A percentile compares a stretch with the other conserved stretches of the same genome.
These are phyloP conservation scores for Beta macrorhiza DNA, from an alignment of 179 eudicot genomes.

Conservation along the genomic window DNA sequence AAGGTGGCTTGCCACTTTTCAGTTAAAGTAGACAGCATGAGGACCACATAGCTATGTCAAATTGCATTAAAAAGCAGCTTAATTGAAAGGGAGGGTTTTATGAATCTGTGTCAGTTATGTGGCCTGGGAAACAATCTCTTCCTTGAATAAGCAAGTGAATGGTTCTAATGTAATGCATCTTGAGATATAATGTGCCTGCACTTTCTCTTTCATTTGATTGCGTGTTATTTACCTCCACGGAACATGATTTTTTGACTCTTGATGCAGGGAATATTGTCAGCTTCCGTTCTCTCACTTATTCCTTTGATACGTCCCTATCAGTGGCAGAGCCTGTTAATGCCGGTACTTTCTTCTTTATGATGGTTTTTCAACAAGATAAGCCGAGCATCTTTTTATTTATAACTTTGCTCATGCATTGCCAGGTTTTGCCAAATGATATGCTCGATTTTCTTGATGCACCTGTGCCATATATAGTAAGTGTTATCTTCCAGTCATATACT, in stretches of 20 bases:
- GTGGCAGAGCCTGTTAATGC: constrained; percentile 98
- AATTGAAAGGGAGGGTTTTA: not conserved
- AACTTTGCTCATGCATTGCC: constrained; percentile 18
- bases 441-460: constrained; percentile 98
- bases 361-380: constrained; percentile 2
- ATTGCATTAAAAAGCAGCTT: not conserved
- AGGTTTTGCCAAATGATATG: constrained; percentile 98
- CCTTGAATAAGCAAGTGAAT: constrained; percentile 3
- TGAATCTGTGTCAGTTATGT: not conserved
- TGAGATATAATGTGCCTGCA: not conserved
- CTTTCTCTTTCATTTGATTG: constrained; percentile 4
- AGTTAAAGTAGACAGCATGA: not conserved
- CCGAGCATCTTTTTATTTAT: constrained; percentile 11
- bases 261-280: constrained; percentile 78
- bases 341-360: constrained; percentile 46
- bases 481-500: not conserved
- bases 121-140: not conserved
- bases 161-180: not conserved
- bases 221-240: constrained; percentile 7
- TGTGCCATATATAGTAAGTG: constrained; percentile 90
- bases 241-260: constrained; percentile 5
- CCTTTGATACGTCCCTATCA: constrained; percentile 92
- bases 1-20: not conserved
- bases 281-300: constrained; percentile 73
- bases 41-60: not conserved